Percentiles rank a stretch among this genome's conserved stretches.
phyloP scores from a whole-genome alignment of 2,329 filamentous ascomycete species.

The Xylariaceae sp. region DNA sequence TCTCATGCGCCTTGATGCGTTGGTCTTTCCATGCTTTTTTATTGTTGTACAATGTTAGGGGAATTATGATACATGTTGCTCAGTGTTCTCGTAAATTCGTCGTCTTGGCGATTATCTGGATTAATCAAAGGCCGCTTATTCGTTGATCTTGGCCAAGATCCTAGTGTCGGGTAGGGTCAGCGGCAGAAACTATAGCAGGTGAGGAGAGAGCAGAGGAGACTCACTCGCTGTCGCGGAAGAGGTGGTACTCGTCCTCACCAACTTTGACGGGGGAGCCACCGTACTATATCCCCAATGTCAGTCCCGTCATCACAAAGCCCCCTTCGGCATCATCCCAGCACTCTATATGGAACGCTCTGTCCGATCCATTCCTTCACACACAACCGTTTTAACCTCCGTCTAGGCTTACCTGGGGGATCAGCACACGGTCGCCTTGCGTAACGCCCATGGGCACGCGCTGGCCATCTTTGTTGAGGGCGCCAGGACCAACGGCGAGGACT shows the following conservation, averaged over 20 bases:
- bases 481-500: slow-evolving; percentile 91
- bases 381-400: neutral
- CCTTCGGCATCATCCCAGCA: neutral
- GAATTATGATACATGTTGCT: slow-evolving; percentile 20
- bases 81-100: slow-evolving; percentile 31
- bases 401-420: slow-evolving; percentile 79
- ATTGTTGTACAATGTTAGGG: slow-evolving; percentile 18
- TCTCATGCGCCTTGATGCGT: neutral
- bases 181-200: neutral
- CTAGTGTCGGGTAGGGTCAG: slow-evolving; percentile 44
- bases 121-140: slow-evolving; percentile 55
- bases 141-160: slow-evolving; percentile 98
- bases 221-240: slow-evolving; percentile 98
- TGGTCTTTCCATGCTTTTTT: slow-evolving; percentile 12
- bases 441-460: slow-evolving; percentile 85
- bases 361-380: neutral
- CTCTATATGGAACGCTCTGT: neutral
- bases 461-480: slow-evolving; percentile 80
- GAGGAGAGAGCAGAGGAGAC: slow-evolving; percentile 38
- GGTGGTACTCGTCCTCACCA: slow-evolving; percentile 90
- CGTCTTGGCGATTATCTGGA: slow-evolving; percentile 26
- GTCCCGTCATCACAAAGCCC: slow-evolving; percentile 2
- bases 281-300: slow-evolving; percentile 53
- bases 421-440: slow-evolving; percentile 76
- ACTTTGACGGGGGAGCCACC: slow-evolving; percentile 95